These are phyloP conservation scores for Sporormia fimetaria DNA, from an alignment of 495 filamentous ascomycete species.

Conservation along the genomic window DNA sequence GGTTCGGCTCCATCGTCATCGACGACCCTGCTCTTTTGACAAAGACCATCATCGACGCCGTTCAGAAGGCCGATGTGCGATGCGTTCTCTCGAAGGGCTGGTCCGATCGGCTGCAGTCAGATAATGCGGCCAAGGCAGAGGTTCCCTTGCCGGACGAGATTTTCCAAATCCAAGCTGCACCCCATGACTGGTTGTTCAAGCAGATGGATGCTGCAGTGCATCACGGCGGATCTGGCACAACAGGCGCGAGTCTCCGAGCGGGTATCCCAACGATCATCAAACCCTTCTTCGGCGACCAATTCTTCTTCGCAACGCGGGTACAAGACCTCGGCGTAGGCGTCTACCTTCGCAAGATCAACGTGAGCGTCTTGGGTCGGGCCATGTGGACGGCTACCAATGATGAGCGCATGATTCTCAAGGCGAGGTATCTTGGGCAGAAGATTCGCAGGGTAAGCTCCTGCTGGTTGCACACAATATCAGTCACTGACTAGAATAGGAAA, in stretches of 20 bases:
- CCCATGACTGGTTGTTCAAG: conserved; percentile 92
- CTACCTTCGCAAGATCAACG: conserved; percentile 78
- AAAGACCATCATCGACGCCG: conserved; percentile 77
- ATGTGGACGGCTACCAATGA: conserved; percentile 87
- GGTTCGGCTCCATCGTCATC: conserved; percentile 95
- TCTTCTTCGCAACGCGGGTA: conserved; percentile 82
- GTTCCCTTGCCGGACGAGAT: conserved; percentile 69
- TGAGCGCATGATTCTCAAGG: conserved; percentile 81
- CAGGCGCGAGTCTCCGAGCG: conserved; percentile 82
- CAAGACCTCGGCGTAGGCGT: conserved; percentile 90
- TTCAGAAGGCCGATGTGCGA: conserved; percentile 82
- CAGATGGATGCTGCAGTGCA: conserved; percentile 93
- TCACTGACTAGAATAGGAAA: conserved; percentile 49
- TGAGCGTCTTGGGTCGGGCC: conserved; percentile 66
- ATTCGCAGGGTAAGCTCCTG: conserved; percentile 61
- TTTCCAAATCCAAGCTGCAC: conserved; percentile 75
- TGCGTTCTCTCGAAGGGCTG: conserved; percentile 98
- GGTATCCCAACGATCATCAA: conserved; percentile 91
- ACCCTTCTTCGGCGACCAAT: conserved; percentile 96
- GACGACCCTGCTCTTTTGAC: conserved; percentile 80
- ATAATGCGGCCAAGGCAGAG: conserved; percentile 49
- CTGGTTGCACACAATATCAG: not conserved
- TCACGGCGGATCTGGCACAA: conserved; percentile 91
- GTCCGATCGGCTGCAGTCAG: conserved; percentile 73
- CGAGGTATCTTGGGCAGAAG: conserved; percentile 65